Base-by-base conservation (phyloP, 2,329 filamentous ascomycete genomes). In the Colletotrichum navitas region DNA sequence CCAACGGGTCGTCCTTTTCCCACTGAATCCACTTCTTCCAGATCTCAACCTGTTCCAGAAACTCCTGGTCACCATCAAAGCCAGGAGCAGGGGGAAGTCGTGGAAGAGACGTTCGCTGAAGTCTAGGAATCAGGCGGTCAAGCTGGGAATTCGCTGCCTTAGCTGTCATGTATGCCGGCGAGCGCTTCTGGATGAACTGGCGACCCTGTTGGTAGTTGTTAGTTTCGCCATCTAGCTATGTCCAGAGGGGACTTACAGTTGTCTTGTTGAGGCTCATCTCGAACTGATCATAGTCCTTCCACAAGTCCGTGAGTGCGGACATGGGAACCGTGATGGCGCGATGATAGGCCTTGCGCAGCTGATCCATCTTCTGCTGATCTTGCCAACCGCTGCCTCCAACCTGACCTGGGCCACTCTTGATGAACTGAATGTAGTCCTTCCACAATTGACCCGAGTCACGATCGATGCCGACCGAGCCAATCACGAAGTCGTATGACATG, bases 271-370 rank as follows among this genome's bases (percentile, higher is more conserved):
- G 83, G 7, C 92, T 90, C 89, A 96, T 94, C 82, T 99, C 96
- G 78, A 99, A 99, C 75, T 93, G 91, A 80, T 98, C 95, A 78
- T 99, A 99, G 78, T 99, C 95, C 80, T 97, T 97, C 97, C 96
- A 99, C 18, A 99, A 84, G 63, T 88, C 89, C 77, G 95, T 93
- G 60, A 97, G 90, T 41, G 92, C 92, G 66, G 92, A 90, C 74
- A 94, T 97, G 5, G 97, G 97, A 49, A 98, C 90, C 75, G 90
- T 91, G 69, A 98, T 93, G 18, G 95, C 95, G 64, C 92, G 92
- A 77, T 98, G 95, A 80, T 98, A 99, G 0, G 94, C 93, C 80
- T 97, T 97, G 71, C 96, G 92, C 63, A 99, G 83, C 76, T 93
- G 87, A 77, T 99, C 96, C 92, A 97, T 97, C 86, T 99, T 99